Evolutionary conservation across 352 stramenopile genomes (phyloP).

Genomic region (Phytophthora uliginosa): DNA sequence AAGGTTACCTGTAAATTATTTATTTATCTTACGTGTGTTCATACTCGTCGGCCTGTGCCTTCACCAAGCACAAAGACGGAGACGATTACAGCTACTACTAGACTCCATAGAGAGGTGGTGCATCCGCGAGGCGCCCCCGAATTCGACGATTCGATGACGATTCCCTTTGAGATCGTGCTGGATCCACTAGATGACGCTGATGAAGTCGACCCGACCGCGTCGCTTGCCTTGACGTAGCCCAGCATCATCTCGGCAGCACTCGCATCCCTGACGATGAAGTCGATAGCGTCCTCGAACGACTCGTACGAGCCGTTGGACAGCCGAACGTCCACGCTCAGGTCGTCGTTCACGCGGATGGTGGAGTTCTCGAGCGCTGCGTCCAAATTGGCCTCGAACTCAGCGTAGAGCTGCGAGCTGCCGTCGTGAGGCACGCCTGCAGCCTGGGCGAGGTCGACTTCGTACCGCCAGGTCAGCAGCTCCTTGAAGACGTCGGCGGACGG

Average conservation of each 20-base stretch:
- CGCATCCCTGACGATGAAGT: conserved; percentile 32
- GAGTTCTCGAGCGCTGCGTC: conserved; percentile 36
- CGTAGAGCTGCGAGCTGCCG: conserved; percentile 50
- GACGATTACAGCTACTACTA: conserved; percentile 28
- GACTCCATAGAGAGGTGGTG: conserved; percentile 25
- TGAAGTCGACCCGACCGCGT: background rate
- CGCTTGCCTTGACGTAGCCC: conserved; percentile 30
- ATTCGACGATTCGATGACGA: conserved; percentile 22
- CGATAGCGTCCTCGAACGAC: conserved; percentile 36
- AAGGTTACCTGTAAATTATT: background rate
- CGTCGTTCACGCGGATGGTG: conserved; percentile 43
- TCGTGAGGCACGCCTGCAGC: conserved; percentile 50
- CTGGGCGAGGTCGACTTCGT: conserved; percentile 58
- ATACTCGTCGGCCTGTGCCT: conserved; percentile 5
- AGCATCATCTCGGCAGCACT: conserved; percentile 22
- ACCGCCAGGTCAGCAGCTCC: conserved; percentile 58
- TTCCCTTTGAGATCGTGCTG: conserved; percentile 2
- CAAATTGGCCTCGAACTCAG: conserved; percentile 55
- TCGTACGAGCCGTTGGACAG: conserved; percentile 41
- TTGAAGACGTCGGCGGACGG: conserved; percentile 46
- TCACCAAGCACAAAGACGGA: conserved; percentile 21
- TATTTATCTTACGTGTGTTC: conserved; percentile 11
- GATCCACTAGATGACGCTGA: conserved; percentile 6
- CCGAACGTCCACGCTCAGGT: conserved; percentile 38
- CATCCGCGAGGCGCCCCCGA: conserved; percentile 1